Base-by-base conservation (phyloP, 306 rosid genomes). In the Albizia julibrissin region DNA sequence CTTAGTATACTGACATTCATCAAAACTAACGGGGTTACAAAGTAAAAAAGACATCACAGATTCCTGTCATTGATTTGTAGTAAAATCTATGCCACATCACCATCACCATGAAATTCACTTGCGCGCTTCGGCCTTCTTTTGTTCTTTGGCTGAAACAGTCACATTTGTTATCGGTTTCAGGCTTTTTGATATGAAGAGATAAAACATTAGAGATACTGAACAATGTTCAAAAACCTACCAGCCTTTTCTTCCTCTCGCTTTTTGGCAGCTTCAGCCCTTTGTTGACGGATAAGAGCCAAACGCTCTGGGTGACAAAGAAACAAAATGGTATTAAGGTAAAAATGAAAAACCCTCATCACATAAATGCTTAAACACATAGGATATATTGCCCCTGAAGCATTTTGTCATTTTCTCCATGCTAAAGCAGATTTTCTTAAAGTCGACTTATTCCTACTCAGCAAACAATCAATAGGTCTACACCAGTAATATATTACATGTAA, bases 241-340 rank as follows among this genome's bases (percentile, higher is more conserved):
- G 92, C 90, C 69, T 86, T 93, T 80, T 91, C 98, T 89, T 94
- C 95, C 75, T 91, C 93, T 70, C 94, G 86, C 85, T 91, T 94
- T 80, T 84, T 90, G 58, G 97, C 97, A 85, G 97, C 97, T n/a
- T 94, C 98, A 46, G 87, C 95, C 89, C 97, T 90, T 82, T 94
- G 92, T 85, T 91, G 91, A 16, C 98, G 89, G 77, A 93, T 90
- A 44, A 93, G 90, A 68, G 97, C 84, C 85, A 94, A 94, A 61
- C 95, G 97, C 73, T 93, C 95, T 94, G 91, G 62, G 67, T 34
- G 44, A 69, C 67, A 79, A 75, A 46, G 34, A 52, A 71, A 86
- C 16, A 1, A 75, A 65, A 18, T 37, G 64, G 72, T 40, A 67
- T 19, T 18, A 42, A 47, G 61, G 24, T 2, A 39, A 22, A 62